phyloP scores from a whole-genome alignment of 1,284 basidiomycete genomes.

The Somion occarium region DNA sequence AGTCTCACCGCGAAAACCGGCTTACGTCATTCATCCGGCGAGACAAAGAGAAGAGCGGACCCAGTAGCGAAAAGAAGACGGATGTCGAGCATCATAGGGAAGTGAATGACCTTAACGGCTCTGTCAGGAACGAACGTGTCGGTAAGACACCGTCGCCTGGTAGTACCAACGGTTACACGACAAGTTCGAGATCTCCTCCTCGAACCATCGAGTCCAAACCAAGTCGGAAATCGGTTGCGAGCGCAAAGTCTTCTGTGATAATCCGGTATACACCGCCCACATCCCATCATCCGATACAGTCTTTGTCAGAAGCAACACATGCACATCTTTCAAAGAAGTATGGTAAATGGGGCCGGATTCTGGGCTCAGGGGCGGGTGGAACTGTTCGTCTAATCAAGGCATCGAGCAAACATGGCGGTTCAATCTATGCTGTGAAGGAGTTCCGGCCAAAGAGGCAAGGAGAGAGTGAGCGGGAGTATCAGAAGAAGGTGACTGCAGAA shows the following conservation, averaged over 20 bases:
- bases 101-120: not conserved
- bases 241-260: conserved; percentile 12
- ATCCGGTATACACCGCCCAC: conserved; percentile 10
- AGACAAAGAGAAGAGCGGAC: conserved; percentile 16
- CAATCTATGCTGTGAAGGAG: conserved; percentile 95
- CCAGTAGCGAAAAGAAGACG: conserved; percentile 7
- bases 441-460: conserved; percentile 86
- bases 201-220: conserved; percentile 20
- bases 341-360: conserved; percentile 95
- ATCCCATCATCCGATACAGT: conserved; percentile 22
- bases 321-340: conserved; percentile 97
- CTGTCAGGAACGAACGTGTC: conserved; percentile 12
- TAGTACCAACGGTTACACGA: conserved; percentile 17
- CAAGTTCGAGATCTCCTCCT: conserved; percentile 24
- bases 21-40: conserved; percentile 23
- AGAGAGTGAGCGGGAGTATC: conserved; percentile 94
- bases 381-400: conserved; percentile 96
- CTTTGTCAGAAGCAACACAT: conserved; percentile 77
- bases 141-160: conserved; percentile 25
- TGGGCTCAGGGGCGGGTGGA: conserved; percentile 95
- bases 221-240: conserved; percentile 15
- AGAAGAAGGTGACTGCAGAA: conserved; percentile 98
- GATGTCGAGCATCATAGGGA: not conserved
- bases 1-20: conserved; percentile 15
- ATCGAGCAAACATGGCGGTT: conserved; percentile 70